Base-by-base conservation (phyloP, 2,329 filamentous ascomycete genomes). In the Cladobotryum mycophilum region DNA sequence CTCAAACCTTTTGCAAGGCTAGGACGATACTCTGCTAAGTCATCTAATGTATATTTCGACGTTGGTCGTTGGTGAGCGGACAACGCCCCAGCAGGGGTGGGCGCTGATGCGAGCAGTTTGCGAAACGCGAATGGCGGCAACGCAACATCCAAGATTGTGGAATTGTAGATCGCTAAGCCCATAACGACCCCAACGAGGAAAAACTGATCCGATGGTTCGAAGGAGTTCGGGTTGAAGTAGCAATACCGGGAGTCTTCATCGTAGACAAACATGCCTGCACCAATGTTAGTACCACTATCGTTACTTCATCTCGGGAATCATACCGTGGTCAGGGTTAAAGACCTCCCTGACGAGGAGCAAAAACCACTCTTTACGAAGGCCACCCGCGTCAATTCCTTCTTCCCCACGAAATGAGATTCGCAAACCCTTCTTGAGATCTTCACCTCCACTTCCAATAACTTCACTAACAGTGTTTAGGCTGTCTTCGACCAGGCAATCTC, bases 301-400 rank as follows among this genome's bases (percentile, higher is more conserved):
- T n/a, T 6, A 18, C 15, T 15, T 8, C 2, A 3, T 20, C 14
- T 18, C n/a, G 5, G 3, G 12, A 3, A 3, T 17, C 82, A 60
- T 76, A 90, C 88, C 89, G 71, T 95, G 87, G 58, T 91, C 83
- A 3, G 89, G 89, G 60, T 95, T 90, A 68, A 96, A 96, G 33
- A 96, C 85, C 63, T 96, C 91, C 58, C 90, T 79, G 45, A 93
- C 84, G 18, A 96, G 78, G 52, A 96, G 78, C 46, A 96, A 71
- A 64, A 96, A 96, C 91, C 91, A 96, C 69, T 96, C 91, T 67
- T 96, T 96, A 51, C 89, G 82, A 49, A 95, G 74, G 0, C 91
- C 91, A 36, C 91, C 91, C 4, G 87, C 89, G 70, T 96, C 91
- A 46, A 96, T 84, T 4, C 91, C 91, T 67, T 96, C 91, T 69